These are phyloP conservation scores for Colletotrichum musae DNA, from an alignment of 2,329 filamentous ascomycete species.

Conservation along the genomic window DNA sequence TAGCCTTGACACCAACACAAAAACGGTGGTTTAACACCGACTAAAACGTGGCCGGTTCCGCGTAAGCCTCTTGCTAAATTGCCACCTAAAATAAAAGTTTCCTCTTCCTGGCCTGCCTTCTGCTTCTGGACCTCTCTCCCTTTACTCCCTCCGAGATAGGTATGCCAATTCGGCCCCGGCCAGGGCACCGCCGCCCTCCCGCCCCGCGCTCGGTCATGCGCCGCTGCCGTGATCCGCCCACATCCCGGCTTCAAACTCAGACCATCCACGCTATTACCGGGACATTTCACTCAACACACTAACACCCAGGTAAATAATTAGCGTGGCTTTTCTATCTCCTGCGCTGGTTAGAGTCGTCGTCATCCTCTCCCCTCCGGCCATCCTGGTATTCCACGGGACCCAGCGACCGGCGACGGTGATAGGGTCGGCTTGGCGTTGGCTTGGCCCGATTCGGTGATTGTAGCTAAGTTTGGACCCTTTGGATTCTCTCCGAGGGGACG, in stretches of 20 bases:
- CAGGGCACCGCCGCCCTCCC: slow-evolving; percentile 13
- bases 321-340: too few relatives aligned
- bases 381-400: not conserved
- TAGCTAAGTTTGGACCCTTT: not conserved
- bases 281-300: too few relatives aligned
- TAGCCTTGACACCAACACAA: too few relatives aligned
- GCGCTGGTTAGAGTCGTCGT: slow-evolving; percentile 4
- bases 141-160: slow-evolving; percentile 18
- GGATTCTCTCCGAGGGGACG: too few relatives aligned
- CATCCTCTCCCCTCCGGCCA: slow-evolving; percentile 3
- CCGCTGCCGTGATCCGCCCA: slow-evolving; percentile 27
- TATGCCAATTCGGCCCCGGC: slow-evolving; percentile 16
- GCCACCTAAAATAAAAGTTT: not conserved
- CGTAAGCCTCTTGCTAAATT: too few relatives aligned
- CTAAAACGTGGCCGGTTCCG: too few relatives aligned
- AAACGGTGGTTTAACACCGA: too few relatives aligned
- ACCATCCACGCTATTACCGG: too few relatives aligned
- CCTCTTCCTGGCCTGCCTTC: not conserved
- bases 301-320: too few relatives aligned
- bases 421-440: slow-evolving; percentile 18
- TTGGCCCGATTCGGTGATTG: not conserved
- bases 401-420: not conserved
- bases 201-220: slow-evolving; percentile 26
- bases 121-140: slow-evolving; percentile 1
- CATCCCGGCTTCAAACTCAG: slow-evolving; percentile 24